These are phyloP conservation scores for Stromatinia cepivora DNA, from an alignment of 2,329 filamentous ascomycete species.

Conservation along the genomic window DNA sequence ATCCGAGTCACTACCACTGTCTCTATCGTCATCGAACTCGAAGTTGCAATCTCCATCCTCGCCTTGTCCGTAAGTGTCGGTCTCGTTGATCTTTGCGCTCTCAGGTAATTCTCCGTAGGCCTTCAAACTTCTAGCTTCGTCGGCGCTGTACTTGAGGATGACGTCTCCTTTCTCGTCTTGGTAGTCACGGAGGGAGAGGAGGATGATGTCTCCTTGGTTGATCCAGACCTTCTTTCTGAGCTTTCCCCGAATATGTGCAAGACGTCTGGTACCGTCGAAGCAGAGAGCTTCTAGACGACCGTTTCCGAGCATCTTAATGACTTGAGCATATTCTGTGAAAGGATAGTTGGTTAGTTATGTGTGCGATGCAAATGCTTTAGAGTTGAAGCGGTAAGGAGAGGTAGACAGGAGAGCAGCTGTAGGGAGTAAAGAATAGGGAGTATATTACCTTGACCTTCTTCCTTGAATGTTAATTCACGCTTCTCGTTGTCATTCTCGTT, in stretches of 20 bases:
- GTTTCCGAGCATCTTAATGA: slow-evolving; percentile 95
- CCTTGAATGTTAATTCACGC: slow-evolving; percentile 97
- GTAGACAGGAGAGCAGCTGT: not conserved
- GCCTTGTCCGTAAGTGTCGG: slow-evolving; percentile 87
- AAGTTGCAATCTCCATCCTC: slow-evolving; percentile 96
- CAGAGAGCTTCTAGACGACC: slow-evolving; percentile 86
- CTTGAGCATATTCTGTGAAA: slow-evolving; percentile 71
- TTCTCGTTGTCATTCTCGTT: slow-evolving; percentile 99
- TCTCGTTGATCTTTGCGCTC: slow-evolving; percentile 99
- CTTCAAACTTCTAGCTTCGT: slow-evolving; percentile 93
- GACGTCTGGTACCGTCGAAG: slow-evolving; percentile 89
- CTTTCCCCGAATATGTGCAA: slow-evolving; percentile 89
- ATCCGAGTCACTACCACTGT: slow-evolving; percentile 58
- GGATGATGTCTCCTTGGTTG: slow-evolving; percentile 95
- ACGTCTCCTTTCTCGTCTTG: slow-evolving; percentile 93
- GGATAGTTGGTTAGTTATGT: slow-evolving; percentile 26
- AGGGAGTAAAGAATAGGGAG: too few relatives aligned
- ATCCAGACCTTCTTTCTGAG: slow-evolving; percentile 99
- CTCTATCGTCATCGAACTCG: slow-evolving; percentile 93
- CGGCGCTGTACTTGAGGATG: slow-evolving; percentile 92
- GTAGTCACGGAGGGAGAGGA: slow-evolving; percentile 85
- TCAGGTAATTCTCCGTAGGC: slow-evolving; percentile 97
- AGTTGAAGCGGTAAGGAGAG: slow-evolving; percentile 38
- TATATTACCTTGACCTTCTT: slow-evolving; percentile 79
- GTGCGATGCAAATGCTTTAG: slow-evolving; percentile 40